Conservation (phyloP, 352 stramenopile genomes). For the Pythium volutum region DNA sequence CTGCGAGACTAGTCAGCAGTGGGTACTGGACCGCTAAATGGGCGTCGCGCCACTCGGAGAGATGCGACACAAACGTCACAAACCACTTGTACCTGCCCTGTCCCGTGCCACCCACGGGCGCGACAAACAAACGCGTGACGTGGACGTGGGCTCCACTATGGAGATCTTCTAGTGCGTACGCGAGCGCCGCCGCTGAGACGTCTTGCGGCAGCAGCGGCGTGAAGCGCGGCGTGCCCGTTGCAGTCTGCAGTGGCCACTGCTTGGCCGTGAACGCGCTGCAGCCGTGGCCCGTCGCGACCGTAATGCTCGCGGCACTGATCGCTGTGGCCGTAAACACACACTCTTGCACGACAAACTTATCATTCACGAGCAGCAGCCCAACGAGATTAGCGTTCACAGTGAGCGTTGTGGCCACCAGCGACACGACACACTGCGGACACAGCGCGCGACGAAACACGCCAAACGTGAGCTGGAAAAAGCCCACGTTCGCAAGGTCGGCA, state of each 20-base stretch:
- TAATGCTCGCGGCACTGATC: conserved; percentile 44
- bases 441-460: conserved; percentile 52
- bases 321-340: conserved; percentile 62
- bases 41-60: conserved; percentile 67
- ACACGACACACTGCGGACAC: conserved; percentile 55
- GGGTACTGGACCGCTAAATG: conserved; percentile 79
- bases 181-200: conserved; percentile 48
- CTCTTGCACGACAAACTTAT: conserved; percentile 66
- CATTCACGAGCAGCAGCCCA: conserved; percentile 42
- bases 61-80: conserved; percentile 91
- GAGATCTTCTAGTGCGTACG: conserved; percentile 67
- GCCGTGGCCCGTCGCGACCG: conserved; percentile 52
- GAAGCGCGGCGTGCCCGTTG: conserved; percentile 28
- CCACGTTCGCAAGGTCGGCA: conserved; percentile 22
- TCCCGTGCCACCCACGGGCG: conserved; percentile 19
- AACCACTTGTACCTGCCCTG: conserved; percentile 70
- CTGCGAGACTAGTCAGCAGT: conserved; percentile 36
- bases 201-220: conserved; percentile 63
- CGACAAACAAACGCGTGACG: conserved; percentile 32
- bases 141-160: conserved; percentile 36
- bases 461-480: conserved; percentile 74
- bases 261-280: conserved; percentile 46
- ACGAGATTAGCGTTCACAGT: conserved; percentile 63
- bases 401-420: conserved; percentile 44
- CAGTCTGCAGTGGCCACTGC: conserved; percentile 41